Evolutionary conservation across 495 filamentous ascomycete genomes (phyloP).

Genomic region (Bacidia rubella): DNA sequence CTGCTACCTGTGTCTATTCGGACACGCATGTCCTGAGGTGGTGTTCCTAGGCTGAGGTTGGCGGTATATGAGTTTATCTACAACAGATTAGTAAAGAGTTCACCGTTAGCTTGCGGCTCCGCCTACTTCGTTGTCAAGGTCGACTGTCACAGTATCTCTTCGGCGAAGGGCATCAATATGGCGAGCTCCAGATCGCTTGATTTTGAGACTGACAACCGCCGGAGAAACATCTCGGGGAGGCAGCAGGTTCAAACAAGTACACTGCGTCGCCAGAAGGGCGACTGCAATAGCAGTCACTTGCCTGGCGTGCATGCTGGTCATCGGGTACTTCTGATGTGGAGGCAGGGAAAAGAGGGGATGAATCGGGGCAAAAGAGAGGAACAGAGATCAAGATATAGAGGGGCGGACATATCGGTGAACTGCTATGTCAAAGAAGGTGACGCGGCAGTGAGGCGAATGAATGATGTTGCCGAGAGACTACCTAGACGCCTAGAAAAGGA

Average conservation of each 20-base stretch:
- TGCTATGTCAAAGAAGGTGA: not conserved
- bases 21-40: slow-evolving; percentile 46
- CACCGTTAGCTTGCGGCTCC: not conserved
- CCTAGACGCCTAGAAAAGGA: not conserved
- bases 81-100: not conserved
- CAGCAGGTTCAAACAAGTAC: not conserved
- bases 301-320: not conserved
- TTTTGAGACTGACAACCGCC: slow-evolving; percentile 27
- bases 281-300: not conserved
- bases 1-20: slow-evolving; percentile 78
- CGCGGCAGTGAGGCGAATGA: not conserved
- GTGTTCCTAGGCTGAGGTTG: slow-evolving; percentile 61
- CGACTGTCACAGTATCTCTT: slow-evolving; percentile 24
- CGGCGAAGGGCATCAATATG: slow-evolving; percentile 22
- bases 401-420: not conserved
- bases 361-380: not conserved
- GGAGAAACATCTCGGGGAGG: slow-evolving; percentile 11
- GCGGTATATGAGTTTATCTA: slow-evolving; percentile 41
- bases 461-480: not conserved
- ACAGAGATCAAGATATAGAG: not conserved
- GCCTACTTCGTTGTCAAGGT: slow-evolving; percentile 29
- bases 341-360: not conserved
- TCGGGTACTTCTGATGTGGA: not conserved
- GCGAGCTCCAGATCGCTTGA: slow-evolving; percentile 18
- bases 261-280: not conserved